A percentile compares a stretch with the other conserved stretches of the same genome.
These are phyloP conservation scores for Yamadazyma akitaensis DNA, from an alignment of 805 yeast genomes.

Conservation along the genomic window DNA sequence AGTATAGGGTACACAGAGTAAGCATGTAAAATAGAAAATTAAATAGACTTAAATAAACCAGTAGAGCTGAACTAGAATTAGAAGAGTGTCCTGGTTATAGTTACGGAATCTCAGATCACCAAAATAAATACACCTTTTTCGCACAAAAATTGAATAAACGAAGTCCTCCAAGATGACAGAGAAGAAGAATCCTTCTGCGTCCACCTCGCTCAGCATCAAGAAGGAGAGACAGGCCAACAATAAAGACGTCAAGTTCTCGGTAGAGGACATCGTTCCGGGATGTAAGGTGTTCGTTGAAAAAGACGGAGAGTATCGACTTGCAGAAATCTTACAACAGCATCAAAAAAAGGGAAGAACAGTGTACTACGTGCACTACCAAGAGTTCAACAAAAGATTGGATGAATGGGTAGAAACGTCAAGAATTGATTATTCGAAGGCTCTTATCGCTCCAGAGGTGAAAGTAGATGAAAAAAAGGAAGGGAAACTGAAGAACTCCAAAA, in stretches of 20 bases:
- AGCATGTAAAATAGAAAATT: conserved; percentile 10
- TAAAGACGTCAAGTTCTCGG: conserved; percentile 18
- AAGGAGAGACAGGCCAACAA: conserved; percentile 3
- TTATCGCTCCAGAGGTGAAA: conserved; percentile 66
- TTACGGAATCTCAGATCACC: neutral
- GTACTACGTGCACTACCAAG: conserved; percentile 91
- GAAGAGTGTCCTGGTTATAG: neutral
- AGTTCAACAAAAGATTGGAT: conserved; percentile 92
- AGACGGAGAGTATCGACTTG: conserved; percentile 74
- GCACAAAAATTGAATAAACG: neutral
- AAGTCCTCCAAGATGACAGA: neutral
- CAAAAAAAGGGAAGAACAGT: conserved; percentile 71
- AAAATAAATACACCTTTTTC: neutral
- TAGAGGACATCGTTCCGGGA: conserved; percentile 62
- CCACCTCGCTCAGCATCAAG: conserved; percentile 10
- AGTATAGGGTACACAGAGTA: conserved; percentile 79
- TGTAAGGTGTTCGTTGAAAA: conserved; percentile 80
- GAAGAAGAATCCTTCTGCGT: conserved; percentile 5
- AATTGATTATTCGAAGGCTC: conserved; percentile 67
- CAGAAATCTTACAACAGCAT: conserved; percentile 81
- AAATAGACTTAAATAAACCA: neutral
- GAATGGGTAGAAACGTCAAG: conserved; percentile 84
- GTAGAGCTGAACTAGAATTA: neutral
- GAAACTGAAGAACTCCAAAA: conserved; percentile 25
- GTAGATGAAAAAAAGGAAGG: conserved; percentile 39